Evolutionary conservation across 108 stramenopile genomes (phyloP).

Genomic region (Nitzschia inconspicua): DNA sequence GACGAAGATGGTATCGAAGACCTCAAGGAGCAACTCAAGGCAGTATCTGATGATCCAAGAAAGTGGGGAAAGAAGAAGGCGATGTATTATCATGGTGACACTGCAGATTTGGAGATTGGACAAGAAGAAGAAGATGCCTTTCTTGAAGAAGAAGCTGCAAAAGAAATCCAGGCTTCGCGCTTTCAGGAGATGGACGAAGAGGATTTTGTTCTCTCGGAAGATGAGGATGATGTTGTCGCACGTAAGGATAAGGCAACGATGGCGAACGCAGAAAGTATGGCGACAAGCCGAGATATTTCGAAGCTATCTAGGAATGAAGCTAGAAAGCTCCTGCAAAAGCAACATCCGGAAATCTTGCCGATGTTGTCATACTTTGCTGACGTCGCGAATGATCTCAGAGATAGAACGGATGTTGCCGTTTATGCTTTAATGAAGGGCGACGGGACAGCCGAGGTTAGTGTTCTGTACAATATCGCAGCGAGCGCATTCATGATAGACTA

Average conservation of each 20-base stretch:
- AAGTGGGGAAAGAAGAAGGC: constrained; percentile 89
- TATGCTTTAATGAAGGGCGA: constrained; percentile 47
- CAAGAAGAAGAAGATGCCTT: constrained; percentile 82
- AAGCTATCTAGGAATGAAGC: constrained; percentile 56
- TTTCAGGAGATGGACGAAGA: constrained; percentile 78
- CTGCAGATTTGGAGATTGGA: constrained; percentile 94
- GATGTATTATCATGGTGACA: constrained; percentile 90
- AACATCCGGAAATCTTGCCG: constrained; percentile 75
- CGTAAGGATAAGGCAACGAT: constrained; percentile 17
- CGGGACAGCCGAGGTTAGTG: constrained; percentile 63
- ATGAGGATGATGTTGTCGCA: constrained; percentile 23
- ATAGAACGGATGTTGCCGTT: constrained; percentile 44
- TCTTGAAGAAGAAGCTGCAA: constrained; percentile 81
- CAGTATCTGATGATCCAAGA: constrained; percentile 26
- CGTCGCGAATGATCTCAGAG: constrained; percentile 38
- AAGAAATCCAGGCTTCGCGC: constrained; percentile 66
- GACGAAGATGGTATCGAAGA: constrained; percentile 20
- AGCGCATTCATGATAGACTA: constrained; percentile 81
- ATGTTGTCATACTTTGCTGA: constrained; percentile 61
- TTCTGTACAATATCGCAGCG: not conserved
- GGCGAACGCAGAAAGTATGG: constrained; percentile 1
- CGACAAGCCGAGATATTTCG: constrained; percentile 33
- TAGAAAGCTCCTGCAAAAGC: constrained; percentile 52
- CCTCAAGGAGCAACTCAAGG: constrained; percentile 29
- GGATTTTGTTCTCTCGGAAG: constrained; percentile 72